These are phyloP conservation scores for Cajanus cajan DNA, from an alignment of 306 rosid species.

Conservation along the genomic window DNA sequence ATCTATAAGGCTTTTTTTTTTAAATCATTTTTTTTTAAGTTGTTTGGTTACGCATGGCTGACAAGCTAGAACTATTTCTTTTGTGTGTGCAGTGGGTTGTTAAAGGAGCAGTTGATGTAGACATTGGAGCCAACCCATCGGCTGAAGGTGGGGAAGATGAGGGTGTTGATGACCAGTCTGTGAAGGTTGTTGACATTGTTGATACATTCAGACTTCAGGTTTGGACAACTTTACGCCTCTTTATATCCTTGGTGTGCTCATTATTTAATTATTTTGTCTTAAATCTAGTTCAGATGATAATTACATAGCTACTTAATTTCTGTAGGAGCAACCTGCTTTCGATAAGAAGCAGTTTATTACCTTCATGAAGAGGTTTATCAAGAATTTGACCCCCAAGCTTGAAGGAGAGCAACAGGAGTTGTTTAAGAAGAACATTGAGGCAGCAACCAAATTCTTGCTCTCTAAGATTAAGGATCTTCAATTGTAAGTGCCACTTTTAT, in stretches of 20 bases:
- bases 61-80: background rate
- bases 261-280: background rate
- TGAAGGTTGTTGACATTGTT: conserved; percentile 45
- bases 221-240: background rate
- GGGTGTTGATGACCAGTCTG: conserved; percentile 74
- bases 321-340: conserved; percentile 79
- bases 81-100: conserved; percentile 68
- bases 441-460: conserved; percentile 66
- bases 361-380: conserved; percentile 64
- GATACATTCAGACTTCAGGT: conserved; percentile 44
- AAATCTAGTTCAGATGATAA: background rate
- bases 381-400: conserved; percentile 56
- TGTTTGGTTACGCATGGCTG: background rate
- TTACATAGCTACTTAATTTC: background rate
- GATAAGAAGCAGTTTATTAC: conserved; percentile 70
- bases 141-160: conserved; percentile 85
- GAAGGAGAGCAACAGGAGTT: conserved; percentile 50
- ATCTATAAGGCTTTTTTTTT: background rate
- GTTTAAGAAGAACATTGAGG: conserved; percentile 70
- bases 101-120: conserved; percentile 68
- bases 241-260: background rate
- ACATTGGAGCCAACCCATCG: conserved; percentile 96
- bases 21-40: background rate
- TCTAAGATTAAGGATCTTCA: conserved; percentile 67
- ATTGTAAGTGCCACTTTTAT: conserved; percentile 50